Evolutionary conservation across 345 rosid species (phyloP).

Genomic region (Rhodomyrtus tomentosa): DNA sequence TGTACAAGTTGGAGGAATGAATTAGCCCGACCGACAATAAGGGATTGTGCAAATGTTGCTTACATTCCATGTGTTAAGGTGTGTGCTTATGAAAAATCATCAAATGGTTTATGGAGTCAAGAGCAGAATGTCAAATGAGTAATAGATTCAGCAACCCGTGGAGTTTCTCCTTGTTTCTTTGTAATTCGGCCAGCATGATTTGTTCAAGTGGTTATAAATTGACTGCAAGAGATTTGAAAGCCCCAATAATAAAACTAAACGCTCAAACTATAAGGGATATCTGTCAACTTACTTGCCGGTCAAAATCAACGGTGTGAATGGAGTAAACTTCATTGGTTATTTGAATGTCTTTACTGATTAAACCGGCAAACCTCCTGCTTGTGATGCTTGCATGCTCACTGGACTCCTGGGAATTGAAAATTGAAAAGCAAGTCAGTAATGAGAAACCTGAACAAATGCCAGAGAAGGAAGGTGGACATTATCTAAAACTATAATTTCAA

Average conservation of each 20-base stretch:
- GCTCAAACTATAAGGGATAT: neutral
- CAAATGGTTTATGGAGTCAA: neutral
- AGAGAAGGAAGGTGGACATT: neutral
- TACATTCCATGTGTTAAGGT: neutral
- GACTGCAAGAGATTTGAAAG: neutral
- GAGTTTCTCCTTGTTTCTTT: neutral
- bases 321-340: conserved; percentile 73
- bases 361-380: conserved; percentile 72
- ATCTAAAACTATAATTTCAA: neutral
- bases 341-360: conserved; percentile 37
- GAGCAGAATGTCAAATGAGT: neutral
- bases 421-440: neutral
- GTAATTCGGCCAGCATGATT: neutral
- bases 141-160: neutral
- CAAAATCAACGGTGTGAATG: conserved; percentile 47
- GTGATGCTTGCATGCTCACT: conserved; percentile 25
- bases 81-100: neutral
- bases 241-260: neutral
- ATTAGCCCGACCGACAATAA: neutral
- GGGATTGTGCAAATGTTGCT: neutral
- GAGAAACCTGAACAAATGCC: neutral
- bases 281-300: conserved; percentile 59
- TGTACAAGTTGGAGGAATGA: neutral
- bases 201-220: neutral
- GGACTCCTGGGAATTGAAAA: conserved; percentile 23